Base-by-base conservation (phyloP, 2,329 filamentous ascomycete species). In the Stagonosporopsis vannaccii region DNA sequence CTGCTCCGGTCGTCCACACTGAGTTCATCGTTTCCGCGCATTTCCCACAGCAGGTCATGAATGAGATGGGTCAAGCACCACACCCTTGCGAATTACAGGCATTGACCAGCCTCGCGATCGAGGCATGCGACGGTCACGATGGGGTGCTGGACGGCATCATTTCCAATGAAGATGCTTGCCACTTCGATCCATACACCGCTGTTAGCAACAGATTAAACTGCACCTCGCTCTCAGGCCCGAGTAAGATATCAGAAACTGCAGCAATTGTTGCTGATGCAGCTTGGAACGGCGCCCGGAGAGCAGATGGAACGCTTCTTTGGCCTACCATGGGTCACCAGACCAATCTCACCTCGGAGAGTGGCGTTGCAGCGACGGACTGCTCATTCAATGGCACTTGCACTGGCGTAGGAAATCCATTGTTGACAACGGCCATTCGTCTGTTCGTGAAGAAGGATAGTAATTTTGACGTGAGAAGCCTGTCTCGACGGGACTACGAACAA, bases 1-100 rank as follows among this genome's bases (percentile, higher is more conserved):
- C 30, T 9, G 72, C 73, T 0, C 70, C 74, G 1, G 73, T 67
- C 0, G 51, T 72, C 40, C 56, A 66, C 33, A 58, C 37, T 45
- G 56, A 58, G 19, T 42, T 70, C 6, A 25, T 62, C 6, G 28
- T 54, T 13, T 44, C 49, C 1, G 50, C 32, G 2, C 49, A 58
- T n/a, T 70, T 62, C 53, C 53, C 64, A 9, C 62, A 67, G 33
- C 39, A 64, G 6, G 49, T 68, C 19, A 72, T 73, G 68, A 54
- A 63, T 12, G 50, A 63, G 17, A 45, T 54, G 23, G 45, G 47
- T 1, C 26, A 54, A 6, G 59, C 61, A 15, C 54, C 60, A 2
- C 43, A 35, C 15, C 42, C 56, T 1, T 74, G 71, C 43, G 71
- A 74, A 42, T n/a, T 72, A 0, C 60, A 69, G 28, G 52, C 57